Conservation (phyloP, 1,284 basidiomycete genomes). For the Cutaneotrichosporon cavernicola region DNA sequence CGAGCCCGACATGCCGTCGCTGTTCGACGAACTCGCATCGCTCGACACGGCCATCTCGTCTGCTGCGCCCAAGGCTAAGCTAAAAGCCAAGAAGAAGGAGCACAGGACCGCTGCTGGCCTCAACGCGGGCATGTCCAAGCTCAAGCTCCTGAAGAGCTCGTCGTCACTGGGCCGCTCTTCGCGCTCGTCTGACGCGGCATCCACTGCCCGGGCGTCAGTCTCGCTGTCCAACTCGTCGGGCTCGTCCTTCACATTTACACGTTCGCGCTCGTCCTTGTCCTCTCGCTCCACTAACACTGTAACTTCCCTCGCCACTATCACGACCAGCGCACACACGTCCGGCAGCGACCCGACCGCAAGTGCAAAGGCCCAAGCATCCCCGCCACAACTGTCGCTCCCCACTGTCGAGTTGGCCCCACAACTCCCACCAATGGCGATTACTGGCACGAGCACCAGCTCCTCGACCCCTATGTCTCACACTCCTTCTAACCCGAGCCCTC, state of each 20-base stretch:
- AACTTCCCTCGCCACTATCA: slow-evolving; percentile 4
- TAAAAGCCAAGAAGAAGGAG: slow-evolving; percentile 7
- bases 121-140: neutral
- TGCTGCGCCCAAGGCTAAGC: neutral
- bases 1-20: slow-evolving; percentile 5
- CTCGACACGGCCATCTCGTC: neutral
- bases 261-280: slow-evolving; percentile 2
- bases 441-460: neutral
- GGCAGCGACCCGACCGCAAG: neutral
- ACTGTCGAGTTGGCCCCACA: neutral
- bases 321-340: slow-evolving; percentile 1
- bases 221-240: slow-evolving; percentile 1
- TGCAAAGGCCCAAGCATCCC: neutral
- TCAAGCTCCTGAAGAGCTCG: slow-evolving; percentile 10
- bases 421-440: neutral
- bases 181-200: neutral
- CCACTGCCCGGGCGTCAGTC: neutral
- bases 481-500: neutral
- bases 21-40: slow-evolving; percentile 1
- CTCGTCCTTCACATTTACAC: slow-evolving; percentile 7
- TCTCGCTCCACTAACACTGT: slow-evolving; percentile 1
- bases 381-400: neutral
- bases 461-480: neutral
- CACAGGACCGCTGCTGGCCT: neutral
- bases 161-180: neutral